Evolutionary conservation across 768 basidiomycete species (phyloP).

Genomic region (Pleurotus citrinopileatus): DNA sequence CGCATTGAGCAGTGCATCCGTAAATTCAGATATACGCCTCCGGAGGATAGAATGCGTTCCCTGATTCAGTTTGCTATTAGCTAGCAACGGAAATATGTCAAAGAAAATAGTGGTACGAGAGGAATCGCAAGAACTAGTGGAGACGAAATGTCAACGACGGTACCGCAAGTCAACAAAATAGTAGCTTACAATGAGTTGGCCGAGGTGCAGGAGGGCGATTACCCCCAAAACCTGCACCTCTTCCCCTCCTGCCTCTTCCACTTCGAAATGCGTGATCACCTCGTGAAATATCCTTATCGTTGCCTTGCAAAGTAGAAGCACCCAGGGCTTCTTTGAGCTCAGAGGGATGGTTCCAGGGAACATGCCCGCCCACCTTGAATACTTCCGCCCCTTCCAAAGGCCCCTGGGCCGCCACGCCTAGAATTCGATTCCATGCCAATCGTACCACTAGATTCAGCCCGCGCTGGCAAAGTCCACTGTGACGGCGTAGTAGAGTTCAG

Average conservation of each 20-base stretch:
- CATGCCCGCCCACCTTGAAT: too few species aligned
- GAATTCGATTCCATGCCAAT: too few species aligned
- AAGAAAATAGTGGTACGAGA: conserved; percentile 20
- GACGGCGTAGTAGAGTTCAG: too few species aligned
- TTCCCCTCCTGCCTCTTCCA: neutral
- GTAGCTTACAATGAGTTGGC: conserved; percentile 33
- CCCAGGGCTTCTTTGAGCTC: too few species aligned
- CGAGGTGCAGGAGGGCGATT: conserved; percentile 6
- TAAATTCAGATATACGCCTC: conserved; percentile 33
- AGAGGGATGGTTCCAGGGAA: too few species aligned
- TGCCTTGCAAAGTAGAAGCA: too few species aligned
- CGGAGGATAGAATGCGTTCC: conserved; percentile 38
- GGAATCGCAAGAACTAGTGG: conserved; percentile 29
- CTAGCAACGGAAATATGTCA: neutral
- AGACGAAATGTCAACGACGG: neutral
- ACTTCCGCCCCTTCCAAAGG: too few species aligned
- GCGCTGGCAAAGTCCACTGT: too few species aligned
- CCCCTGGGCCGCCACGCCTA: too few species aligned
- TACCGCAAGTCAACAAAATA: neutral
- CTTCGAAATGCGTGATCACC: neutral
- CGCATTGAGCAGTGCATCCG: conserved; percentile 37
- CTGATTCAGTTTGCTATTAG: conserved; percentile 10
- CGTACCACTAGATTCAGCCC: too few species aligned
- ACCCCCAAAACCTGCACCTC: neutral
- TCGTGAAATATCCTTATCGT: too few species aligned